Evolutionary conservation across 2,329 filamentous ascomycete genomes (phyloP), one percentile per base, ranked within the genome.

Genomic region (Botrytis sinoallii): DNA sequence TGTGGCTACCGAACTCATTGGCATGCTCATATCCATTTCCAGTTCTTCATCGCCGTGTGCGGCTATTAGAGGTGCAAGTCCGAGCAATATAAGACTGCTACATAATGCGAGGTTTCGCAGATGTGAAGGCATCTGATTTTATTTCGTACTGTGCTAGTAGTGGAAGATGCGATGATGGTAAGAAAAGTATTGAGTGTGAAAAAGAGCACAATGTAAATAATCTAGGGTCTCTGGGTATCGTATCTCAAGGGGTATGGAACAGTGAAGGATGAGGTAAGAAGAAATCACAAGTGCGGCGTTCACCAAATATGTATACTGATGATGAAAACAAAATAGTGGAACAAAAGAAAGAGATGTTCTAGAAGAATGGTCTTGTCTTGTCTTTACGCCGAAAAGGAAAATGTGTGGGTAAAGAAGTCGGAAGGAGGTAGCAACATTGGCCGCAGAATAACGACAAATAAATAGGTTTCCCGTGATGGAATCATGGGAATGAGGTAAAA

Each of bases 1-100:
- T 35, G 74, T 71, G 38, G 75, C 73, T 29, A 69, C 64, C 10
- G 60, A 44, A 44, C 38, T 67, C 42, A 68, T 68, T n/a, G 67
- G 64, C 57, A 74, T 71, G 38, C 59, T 14, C 72, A 74, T 75
- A 70, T 72, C 75, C 79, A 80, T 81, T 73, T 78, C 81, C 35
- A 76, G 78, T 57, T 78, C 81, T 70, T 79, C 73, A 42, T 75
- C 70, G 25, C 74, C 63, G 61, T 75, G 74, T 61, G 75, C 74
- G n/a, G 73, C 48, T 48, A 66, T 66, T 16, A 72, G 16, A 46
- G 70, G 67, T 32, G 69, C 40, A n/a, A 74, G 64, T 22, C 66
- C 66, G 44, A 76, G 72, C 74, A 76, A 70, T 57, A 72, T 52
- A 25, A 66, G n/a, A 68, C 68, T 48, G 48, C 68, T 67, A 20